Percentiles rank a stretch among this genome's conserved stretches.
phyloP scores from a whole-genome alignment of 768 basidiomycete species.

The Paxillus ammoniavirescens region DNA sequence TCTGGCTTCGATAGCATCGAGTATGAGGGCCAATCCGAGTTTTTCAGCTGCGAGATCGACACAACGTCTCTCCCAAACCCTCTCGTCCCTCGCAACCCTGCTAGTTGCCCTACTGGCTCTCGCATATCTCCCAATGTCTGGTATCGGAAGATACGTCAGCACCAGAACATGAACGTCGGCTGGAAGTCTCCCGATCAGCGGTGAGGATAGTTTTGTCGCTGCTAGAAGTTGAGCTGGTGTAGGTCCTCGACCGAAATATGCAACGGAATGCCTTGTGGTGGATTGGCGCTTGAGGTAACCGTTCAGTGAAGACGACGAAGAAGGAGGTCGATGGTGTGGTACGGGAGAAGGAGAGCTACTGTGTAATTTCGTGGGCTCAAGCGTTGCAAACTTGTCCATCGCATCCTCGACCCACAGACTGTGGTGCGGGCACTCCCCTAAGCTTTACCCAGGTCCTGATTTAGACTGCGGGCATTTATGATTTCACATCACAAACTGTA shows the following conservation, averaged over 20 bases:
- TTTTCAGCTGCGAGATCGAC: slow-evolving; percentile 52
- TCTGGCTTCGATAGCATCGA: slow-evolving; percentile 57
- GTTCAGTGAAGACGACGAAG: neutral
- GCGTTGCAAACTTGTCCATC: slow-evolving; percentile 87
- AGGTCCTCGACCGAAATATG: slow-evolving; percentile 4
- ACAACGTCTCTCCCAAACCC: slow-evolving; percentile 78
- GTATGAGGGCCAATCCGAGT: slow-evolving; percentile 42
- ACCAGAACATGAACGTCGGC: slow-evolving; percentile 73
- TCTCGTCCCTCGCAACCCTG: slow-evolving; percentile 64
- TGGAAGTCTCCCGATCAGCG: slow-evolving; percentile 75
- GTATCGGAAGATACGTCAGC: slow-evolving; percentile 69
- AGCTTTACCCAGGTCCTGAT: too few relatives aligned
- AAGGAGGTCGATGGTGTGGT: slow-evolving; percentile 20
- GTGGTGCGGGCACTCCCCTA: too few relatives aligned
- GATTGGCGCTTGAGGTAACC: slow-evolving; percentile 16
- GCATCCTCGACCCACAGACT: neutral
- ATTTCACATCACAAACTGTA: too few relatives aligned
- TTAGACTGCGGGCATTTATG: too few relatives aligned
- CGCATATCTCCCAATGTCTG: slow-evolving; percentile 78
- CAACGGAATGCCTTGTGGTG: slow-evolving; percentile 6
- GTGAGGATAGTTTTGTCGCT: slow-evolving; percentile 26
- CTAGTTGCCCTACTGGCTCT: slow-evolving; percentile 63
- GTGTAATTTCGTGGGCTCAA: slow-evolving; percentile 71
- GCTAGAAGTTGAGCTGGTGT: slow-evolving; percentile 11
- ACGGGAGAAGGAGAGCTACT: slow-evolving; percentile 24